These are phyloP conservation scores for Platanthera zijinensis DNA, from an alignment of 106 monocot species.

Conservation along the genomic window DNA sequence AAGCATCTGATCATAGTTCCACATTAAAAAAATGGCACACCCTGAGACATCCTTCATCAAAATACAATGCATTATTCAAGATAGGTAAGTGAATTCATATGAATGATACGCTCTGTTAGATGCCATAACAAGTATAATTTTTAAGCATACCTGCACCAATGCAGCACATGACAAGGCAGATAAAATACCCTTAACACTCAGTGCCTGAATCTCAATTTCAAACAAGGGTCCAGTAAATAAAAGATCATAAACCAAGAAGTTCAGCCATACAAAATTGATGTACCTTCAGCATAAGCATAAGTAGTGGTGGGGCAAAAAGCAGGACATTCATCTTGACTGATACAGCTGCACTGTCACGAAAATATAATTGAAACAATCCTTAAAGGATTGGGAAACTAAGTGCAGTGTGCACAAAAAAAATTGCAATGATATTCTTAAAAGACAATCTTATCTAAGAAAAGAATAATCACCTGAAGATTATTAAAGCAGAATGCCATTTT, in stretches of 20 bases:
- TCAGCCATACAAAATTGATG: slow-evolving; percentile 1
- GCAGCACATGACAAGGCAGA: slow-evolving; percentile 70
- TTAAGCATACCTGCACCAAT: slow-evolving; percentile 62
- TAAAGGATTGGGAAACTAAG: not conserved
- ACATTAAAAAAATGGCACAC: too few species aligned
- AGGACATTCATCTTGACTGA: slow-evolving; percentile 99
- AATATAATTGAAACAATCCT: slow-evolving; percentile 2
- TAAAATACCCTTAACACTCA: slow-evolving; percentile 56
- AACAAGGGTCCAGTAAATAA: not conserved
- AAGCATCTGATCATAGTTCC: too few species aligned
- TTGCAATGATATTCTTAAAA: not conserved
- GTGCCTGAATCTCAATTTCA: slow-evolving; percentile 34
- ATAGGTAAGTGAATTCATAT: too few species aligned
- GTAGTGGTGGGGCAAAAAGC: slow-evolving; percentile 82
- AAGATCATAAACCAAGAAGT: not conserved
- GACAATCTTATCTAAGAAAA: not conserved
- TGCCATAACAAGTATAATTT: not conserved
- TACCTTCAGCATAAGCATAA: slow-evolving; percentile 96
- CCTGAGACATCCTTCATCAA: too few species aligned
- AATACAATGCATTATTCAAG: too few species aligned
- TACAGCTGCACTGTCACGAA: slow-evolving; percentile 65
- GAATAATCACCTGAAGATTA: slow-evolving; percentile 74
- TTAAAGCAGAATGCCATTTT: slow-evolving; percentile 72
- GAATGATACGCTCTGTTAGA: not conserved
- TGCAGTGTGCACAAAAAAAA: not conserved